phyloP scores from a whole-genome alignment of 495 filamentous ascomycete genomes.

The Gamarada debralockiae region DNA sequence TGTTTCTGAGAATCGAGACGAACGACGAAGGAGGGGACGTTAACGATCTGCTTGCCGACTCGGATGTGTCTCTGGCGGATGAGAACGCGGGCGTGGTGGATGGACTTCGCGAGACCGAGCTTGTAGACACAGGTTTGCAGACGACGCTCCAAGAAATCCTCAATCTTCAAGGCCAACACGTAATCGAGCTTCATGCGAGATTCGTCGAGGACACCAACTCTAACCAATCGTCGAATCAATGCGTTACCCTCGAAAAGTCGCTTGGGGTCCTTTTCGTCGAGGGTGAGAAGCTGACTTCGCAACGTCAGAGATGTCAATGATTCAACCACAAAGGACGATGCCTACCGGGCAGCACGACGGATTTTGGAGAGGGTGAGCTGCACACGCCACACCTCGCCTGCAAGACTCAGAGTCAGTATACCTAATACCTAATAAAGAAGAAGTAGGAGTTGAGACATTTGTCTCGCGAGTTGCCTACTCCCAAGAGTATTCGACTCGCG shows the following conservation, averaged over 20 bases:
- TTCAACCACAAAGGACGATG: constrained; percentile 12
- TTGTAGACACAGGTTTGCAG: constrained; percentile 99
- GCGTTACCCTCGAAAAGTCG: constrained; percentile 99
- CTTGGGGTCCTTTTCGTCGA: constrained; percentile 99
- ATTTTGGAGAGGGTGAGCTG: constrained; percentile 99
- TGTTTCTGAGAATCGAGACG: constrained; percentile 99
- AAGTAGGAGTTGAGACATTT: too few species aligned
- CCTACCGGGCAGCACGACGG: constrained; percentile 99
- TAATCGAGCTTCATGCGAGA: constrained; percentile 99
- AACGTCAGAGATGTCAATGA: constrained; percentile 15
- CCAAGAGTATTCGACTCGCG: too few species aligned
- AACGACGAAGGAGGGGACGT: constrained; percentile 98
- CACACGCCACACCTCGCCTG: constrained; percentile 99
- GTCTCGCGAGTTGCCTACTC: too few species aligned
- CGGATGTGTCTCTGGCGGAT: constrained; percentile 99
- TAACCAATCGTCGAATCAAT: constrained; percentile 98
- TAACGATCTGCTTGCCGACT: constrained; percentile 99
- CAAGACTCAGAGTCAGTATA: too few species aligned
- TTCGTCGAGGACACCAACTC: constrained; percentile 99
- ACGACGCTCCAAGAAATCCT: constrained; percentile 99
- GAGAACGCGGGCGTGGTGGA: constrained; percentile 99
- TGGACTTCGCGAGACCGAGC: constrained; percentile 98
- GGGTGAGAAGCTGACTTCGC: constrained; percentile 92
- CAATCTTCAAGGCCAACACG: constrained; percentile 94
- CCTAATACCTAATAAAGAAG: too few species aligned